Evolutionary conservation across 1,139 yeast species (phyloP).

Genomic region (Saccharomycopsis crataegensis): DNA sequence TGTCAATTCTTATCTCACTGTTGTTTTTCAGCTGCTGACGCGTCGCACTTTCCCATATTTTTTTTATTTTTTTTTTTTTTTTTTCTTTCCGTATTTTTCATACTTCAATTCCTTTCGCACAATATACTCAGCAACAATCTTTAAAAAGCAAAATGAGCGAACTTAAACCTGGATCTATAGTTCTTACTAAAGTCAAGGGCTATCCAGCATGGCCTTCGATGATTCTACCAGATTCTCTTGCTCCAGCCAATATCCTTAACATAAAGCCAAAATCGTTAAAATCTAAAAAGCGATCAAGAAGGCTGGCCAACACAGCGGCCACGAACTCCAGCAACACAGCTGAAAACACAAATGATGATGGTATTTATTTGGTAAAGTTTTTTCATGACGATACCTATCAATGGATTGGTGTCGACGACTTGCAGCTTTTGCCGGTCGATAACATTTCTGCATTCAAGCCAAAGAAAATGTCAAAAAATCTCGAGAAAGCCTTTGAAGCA

Average conservation of each 20-base stretch:
- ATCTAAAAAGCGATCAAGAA: constrained; percentile 22
- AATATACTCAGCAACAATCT: no score
- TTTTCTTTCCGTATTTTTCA: background rate
- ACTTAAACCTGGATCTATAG: constrained; percentile 29
- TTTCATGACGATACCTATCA: constrained; percentile 61
- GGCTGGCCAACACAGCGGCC: constrained; percentile 14
- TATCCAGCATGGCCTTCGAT: constrained; percentile 82
- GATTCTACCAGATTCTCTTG: constrained; percentile 49
- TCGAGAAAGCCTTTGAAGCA: constrained; percentile 26
- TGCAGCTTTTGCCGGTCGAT: constrained; percentile 34
- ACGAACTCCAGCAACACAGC: constrained; percentile 19
- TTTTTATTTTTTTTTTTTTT: background rate
- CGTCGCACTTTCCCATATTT: no score
- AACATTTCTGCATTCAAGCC: constrained; percentile 25
- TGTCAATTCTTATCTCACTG: no score
- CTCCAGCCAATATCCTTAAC: constrained; percentile 46
- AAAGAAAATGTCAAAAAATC: constrained; percentile 26
- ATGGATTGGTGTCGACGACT: constrained; percentile 39
- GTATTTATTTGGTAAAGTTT: constrained; percentile 41
- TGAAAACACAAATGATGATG: constrained; percentile 9
- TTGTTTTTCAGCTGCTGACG: no score
- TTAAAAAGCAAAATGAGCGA: no score
- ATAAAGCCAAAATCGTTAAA: constrained; percentile 39
- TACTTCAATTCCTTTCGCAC: background rate
- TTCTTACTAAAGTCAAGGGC: constrained; percentile 69